Percentiles rank a stretch among this genome's conserved stretches.
These are phyloP conservation scores for Lasiodiplodia sp. DNA, from an alignment of 2,329 filamentous ascomycete genomes.

Conservation along the genomic window DNA sequence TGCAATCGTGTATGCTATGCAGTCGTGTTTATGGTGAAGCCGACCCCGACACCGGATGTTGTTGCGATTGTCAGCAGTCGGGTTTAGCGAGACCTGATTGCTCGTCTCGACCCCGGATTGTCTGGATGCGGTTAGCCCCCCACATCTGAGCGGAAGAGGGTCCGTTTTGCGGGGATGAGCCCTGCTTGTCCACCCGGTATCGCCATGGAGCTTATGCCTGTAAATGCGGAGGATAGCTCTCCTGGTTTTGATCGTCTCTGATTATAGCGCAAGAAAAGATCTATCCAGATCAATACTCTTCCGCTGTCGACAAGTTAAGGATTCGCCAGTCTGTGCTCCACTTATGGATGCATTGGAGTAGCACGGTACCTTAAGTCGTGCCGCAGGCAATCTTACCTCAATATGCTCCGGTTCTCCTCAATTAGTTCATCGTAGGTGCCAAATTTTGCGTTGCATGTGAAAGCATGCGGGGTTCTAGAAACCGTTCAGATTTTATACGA, in stretches of 20 bases:
- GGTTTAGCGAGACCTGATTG: neutral
- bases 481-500: neutral
- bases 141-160: neutral
- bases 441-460: neutral
- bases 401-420: neutral
- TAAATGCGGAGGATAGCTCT: neutral
- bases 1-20: neutral
- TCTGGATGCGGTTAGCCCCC: neutral
- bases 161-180: slow-evolving; percentile 2
- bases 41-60: slow-evolving; percentile 9
- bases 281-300: neutral
- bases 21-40: neutral
- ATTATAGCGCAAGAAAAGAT: neutral
- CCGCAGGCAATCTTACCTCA: neutral
- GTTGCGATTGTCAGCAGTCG: slow-evolving; percentile 12
- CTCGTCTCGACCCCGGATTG: slow-evolving; percentile 1
- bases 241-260: neutral
- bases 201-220: neutral
- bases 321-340: neutral
- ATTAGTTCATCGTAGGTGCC: neutral
- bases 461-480: slow-evolving; percentile 1
- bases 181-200: neutral
- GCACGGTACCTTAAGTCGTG: neutral
- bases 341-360: neutral
- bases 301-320: neutral